Evolutionary conservation across 2,329 filamentous ascomycete species (phyloP).

Genomic region (Exophiala sp.): DNA sequence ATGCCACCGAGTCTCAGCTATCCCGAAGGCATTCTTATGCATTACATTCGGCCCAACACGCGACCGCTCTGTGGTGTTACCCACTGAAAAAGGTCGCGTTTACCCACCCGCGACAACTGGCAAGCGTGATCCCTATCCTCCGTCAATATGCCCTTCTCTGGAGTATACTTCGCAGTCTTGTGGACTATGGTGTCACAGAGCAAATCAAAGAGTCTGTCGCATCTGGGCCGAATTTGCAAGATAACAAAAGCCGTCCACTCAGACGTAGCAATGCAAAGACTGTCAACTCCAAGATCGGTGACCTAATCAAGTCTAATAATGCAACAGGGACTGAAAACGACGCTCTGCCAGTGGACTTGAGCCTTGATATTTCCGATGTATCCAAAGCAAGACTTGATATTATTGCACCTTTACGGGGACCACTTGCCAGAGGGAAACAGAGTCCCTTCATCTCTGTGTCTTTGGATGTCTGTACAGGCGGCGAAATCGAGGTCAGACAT

Average conservation of each 20-base stretch:
- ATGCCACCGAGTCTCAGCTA: slow-evolving; percentile 30
- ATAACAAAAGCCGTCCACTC: background rate
- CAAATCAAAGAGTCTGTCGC: slow-evolving; percentile 11
- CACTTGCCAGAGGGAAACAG: slow-evolving; percentile 2
- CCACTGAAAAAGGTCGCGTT: slow-evolving; percentile 40
- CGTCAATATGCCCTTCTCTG: slow-evolving; percentile 42
- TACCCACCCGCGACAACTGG: slow-evolving; percentile 42
- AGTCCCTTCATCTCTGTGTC: slow-evolving; percentile 16
- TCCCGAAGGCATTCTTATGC: slow-evolving; percentile 39
- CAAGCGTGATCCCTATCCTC: slow-evolving; percentile 41
- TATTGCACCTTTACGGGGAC: slow-evolving; percentile 14
- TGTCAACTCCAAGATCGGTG: slow-evolving; percentile 49
- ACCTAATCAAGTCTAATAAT: slow-evolving; percentile 41
- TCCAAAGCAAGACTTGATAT: slow-evolving; percentile 22
- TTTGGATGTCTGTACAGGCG: slow-evolving; percentile 39
- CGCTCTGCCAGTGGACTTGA: slow-evolving; percentile 22
- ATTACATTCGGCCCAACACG: slow-evolving; percentile 39
- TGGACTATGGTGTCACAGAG: slow-evolving; percentile 27
- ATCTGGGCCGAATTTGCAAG: slow-evolving; percentile 19
- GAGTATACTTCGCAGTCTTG: slow-evolving; percentile 37
- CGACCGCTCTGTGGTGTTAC: slow-evolving; percentile 22
- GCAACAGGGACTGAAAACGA: slow-evolving; percentile 1
- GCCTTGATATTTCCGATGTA: slow-evolving; percentile 23
- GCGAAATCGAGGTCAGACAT: slow-evolving; percentile 37
- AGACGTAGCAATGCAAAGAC: slow-evolving; percentile 40